Evolutionary conservation across 1,284 basidiomycete species (phyloP), one percentile per base, ranked within the genome.

Genomic region (Naganishia liquefaciens): DNA sequence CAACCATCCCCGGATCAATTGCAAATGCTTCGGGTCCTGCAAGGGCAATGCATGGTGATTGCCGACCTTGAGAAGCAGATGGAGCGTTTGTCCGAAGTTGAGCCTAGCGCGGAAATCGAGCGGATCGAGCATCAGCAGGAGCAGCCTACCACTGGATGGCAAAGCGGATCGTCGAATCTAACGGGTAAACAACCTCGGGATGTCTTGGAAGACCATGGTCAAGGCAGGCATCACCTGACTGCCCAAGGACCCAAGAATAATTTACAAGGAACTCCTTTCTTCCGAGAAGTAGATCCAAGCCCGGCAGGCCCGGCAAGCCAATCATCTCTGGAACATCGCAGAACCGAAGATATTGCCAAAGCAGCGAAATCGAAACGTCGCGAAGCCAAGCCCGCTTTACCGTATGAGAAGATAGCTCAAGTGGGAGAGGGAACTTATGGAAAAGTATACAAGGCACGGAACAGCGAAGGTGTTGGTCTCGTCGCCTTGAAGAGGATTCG

Each of bases 391-490:
- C 30, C 46, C 33, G 28, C 47, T 5, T 23, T 39, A 40, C 64
- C 94, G 15, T 99, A 99, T 78, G 85, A 87, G 60, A 90, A 94
- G 63, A 83, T 99, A 42, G 89, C 86, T 58, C 94, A 98, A 75
- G 96, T 99, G 40, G 96, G 96, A 19, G 95, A 99, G 76, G 96
- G 96, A 2, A 99, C 96, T 1, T 99, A 99, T 75, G 96, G 96
- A 19, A 97, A 99, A 77, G 96, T 99, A 0, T 99, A 97, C 83
- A 99, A 99, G 79, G 96, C 96, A 1, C 85, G 87, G 58, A 93
- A 93, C 70, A 87, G 85, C 13, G 81, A 87, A 42, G 89, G 86
- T 17, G 88, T 87, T 25, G 77, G 84, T 3, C 82, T 89, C 65
- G 93, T 98, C 30, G 96, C 96, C 4, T 81, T 99, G 66, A 99